phyloP scores from a whole-genome alignment of 805 yeast species.

The Starmerella roubikii region DNA sequence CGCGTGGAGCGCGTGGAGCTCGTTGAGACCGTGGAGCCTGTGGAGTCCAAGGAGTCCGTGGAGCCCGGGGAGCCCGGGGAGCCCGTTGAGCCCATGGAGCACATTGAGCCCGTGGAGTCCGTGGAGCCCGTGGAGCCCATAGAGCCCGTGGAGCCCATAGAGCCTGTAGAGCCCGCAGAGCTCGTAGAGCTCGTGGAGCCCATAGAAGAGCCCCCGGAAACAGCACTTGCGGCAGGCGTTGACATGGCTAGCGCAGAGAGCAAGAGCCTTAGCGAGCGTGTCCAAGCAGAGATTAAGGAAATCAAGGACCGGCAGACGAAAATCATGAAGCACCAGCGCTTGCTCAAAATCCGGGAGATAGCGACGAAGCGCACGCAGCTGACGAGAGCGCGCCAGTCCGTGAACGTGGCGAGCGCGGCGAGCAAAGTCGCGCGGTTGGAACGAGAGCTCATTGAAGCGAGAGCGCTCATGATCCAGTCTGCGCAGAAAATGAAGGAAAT shows the following conservation, averaged over 20 bases:
- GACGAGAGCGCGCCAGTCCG: constrained; percentile 1
- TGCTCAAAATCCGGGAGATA: constrained; percentile 5
- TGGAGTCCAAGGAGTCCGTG: too few relatives aligned
- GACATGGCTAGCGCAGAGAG: not conserved
- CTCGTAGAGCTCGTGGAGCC: too few relatives aligned
- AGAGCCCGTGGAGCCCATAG: too few relatives aligned
- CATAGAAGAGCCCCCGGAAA: too few relatives aligned
- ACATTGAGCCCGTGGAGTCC: too few relatives aligned
- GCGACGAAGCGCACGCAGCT: constrained; percentile 11
- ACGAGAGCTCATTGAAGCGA: constrained; percentile 7
- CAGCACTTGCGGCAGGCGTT: not conserved
- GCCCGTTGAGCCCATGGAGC: too few relatives aligned
- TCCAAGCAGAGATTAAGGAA: constrained; percentile 4
- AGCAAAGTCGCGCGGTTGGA: constrained; percentile 12
- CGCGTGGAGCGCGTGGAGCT: too few relatives aligned
- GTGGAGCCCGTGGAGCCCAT: too few relatives aligned
- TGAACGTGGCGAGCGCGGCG: constrained; percentile 1
- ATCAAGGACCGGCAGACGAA: constrained; percentile 3
- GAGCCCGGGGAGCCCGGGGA: too few relatives aligned
- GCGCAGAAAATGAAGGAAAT: constrained; percentile 3
- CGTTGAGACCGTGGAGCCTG: too few relatives aligned
- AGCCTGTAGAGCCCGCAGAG: too few relatives aligned
- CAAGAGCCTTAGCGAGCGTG: constrained; percentile 5
- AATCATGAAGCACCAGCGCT: not conserved
- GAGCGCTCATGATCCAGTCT: constrained; percentile 3